phyloP scores from a whole-genome alignment of 108 stramenopile species.

The Asterionellopsis glacialis region DNA sequence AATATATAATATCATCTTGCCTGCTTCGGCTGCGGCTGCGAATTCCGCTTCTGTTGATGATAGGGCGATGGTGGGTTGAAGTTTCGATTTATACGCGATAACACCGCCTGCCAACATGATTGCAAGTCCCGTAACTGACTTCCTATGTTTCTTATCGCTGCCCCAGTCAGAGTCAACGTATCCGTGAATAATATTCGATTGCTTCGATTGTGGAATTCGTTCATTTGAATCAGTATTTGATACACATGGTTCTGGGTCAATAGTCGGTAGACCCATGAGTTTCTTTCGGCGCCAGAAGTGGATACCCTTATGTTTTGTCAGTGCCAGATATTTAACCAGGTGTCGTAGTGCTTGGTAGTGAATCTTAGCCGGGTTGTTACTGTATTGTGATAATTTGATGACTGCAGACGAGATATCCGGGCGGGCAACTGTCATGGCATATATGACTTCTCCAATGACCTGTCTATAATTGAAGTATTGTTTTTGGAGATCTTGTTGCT shows the following conservation, averaged over 20 bases:
- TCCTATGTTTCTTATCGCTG: neutral
- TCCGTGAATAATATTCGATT: slow-evolving; percentile 1
- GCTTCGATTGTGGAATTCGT: neutral
- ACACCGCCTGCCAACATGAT: slow-evolving; percentile 13
- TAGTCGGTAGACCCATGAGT: too few relatives aligned
- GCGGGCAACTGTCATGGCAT: slow-evolving; percentile 23
- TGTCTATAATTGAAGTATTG: slow-evolving; percentile 14
- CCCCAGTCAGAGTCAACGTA: slow-evolving; percentile 31
- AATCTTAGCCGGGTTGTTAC: slow-evolving; percentile 6
- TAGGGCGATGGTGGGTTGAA: slow-evolving; percentile 13
- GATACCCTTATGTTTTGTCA: slow-evolving; percentile 10
- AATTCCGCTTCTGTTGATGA: slow-evolving; percentile 21
- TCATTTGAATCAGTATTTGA: neutral
- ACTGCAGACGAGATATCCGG: slow-evolving; percentile 30
- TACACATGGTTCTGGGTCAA: slow-evolving; percentile 2
- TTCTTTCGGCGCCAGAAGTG: slow-evolving; percentile 17
- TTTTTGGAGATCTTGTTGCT: neutral
- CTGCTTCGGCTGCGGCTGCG: slow-evolving; percentile 6
- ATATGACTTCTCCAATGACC: slow-evolving; percentile 37
- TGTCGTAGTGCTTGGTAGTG: slow-evolving; percentile 15
- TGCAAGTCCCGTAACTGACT: neutral
- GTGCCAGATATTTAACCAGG: slow-evolving; percentile 14
- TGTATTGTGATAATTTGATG: slow-evolving; percentile 15
- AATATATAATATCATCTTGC: slow-evolving; percentile 13
- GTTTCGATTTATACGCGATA: slow-evolving; percentile 6